Base-by-base conservation (phyloP, 2,329 filamentous ascomycete genomes). In the Talaromyces sp. region DNA sequence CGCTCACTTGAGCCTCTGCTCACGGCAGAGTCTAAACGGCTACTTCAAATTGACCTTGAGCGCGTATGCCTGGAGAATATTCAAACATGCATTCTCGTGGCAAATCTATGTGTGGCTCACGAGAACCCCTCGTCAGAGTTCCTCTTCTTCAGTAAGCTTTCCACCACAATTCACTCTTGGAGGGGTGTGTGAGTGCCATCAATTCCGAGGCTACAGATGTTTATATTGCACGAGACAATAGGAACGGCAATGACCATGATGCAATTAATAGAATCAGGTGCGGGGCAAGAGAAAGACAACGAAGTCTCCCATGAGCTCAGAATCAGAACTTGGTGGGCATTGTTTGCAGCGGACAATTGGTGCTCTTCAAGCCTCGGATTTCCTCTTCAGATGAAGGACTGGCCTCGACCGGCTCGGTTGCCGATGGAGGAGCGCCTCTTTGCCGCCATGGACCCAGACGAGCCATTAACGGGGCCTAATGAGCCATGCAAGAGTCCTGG, bases 31-130 rank as follows among this genome's bases (percentile, higher is more conserved):
- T 52, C 48, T 52, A 52, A 52, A 52, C 48, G 48, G 69, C 3
- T 78, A 69, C 72, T 84, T 80, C 59, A 84, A 75, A 66, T 83
- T 82, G 73, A 84, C 76, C 68, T 48, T 65, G 68, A 66, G 22
- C 37, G 60, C 31, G 58, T 70, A 4, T 66, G 59, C 50, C 45
- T 77, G 2, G 70, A 71, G n/a, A 75, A 72, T 48, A 71, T 77
- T 14, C 75, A 77, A 59, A 67, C 74, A 11, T 72, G 71, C 63
- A 73, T 77, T n/a, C 65, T 77, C 13, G 47, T 76, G 9, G 75
- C 69, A 3, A 76, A 69, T 57, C 50, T 70, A 3, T 68, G 67
- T 50, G 70, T 67, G 16, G 72, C 70, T 10, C 65, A 74, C 24
- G 65, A 66, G 19, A 67, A 74, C 16, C 62, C 70, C 9, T 65